Evolutionary conservation across 1,284 basidiomycete genomes (phyloP).

Genomic region (Leccinum glutinopallens): DNA sequence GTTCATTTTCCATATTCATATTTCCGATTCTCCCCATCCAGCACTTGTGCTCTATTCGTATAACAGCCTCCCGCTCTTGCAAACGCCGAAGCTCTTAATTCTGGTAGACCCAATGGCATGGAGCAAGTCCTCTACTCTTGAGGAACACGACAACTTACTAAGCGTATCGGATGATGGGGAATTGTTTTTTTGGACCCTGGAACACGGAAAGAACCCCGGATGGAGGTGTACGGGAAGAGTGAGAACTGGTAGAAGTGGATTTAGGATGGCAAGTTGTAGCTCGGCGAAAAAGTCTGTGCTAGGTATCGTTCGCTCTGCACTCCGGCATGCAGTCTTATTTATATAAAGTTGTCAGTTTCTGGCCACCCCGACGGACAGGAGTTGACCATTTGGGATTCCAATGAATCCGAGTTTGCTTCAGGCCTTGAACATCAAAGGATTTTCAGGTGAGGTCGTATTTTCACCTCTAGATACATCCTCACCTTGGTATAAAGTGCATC

Average conservation of each 20-base stretch:
- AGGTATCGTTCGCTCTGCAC: constrained; percentile 42
- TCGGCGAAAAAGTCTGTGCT: constrained; percentile 88
- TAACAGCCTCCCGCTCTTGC: constrained; percentile 50
- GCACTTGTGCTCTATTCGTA: constrained; percentile 46
- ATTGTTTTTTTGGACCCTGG: constrained; percentile 80
- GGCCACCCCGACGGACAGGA: constrained; percentile 62
- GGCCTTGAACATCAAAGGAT: constrained; percentile 76
- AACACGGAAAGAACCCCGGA: constrained; percentile 41
- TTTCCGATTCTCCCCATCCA: constrained; percentile 36
- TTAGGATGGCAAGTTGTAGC: constrained; percentile 78
- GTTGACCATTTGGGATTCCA: constrained; percentile 92
- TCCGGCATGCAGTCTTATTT: constrained; percentile 7
- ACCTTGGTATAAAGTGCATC: constrained; percentile 21
- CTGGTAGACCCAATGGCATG: constrained; percentile 93
- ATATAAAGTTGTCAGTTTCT: constrained; percentile 47
- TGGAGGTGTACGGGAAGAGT: constrained; percentile 79
- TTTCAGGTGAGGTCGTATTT: constrained; percentile 52
- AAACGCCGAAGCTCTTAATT: constrained; percentile 58
- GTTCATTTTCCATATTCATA: constrained; percentile 54
- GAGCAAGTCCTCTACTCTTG: constrained; percentile 49
- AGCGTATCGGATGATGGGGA: constrained; percentile 76
- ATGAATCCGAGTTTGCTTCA: constrained; percentile 90
- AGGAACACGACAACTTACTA: constrained; percentile 72
- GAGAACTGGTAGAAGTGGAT: constrained; percentile 63
- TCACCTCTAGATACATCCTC: not conserved